A percentile compares a stretch with the other conserved stretches of the same genome.
Conservation (phyloP, 768 basidiomycete genomes). For the Podaxis sp. region DNA sequence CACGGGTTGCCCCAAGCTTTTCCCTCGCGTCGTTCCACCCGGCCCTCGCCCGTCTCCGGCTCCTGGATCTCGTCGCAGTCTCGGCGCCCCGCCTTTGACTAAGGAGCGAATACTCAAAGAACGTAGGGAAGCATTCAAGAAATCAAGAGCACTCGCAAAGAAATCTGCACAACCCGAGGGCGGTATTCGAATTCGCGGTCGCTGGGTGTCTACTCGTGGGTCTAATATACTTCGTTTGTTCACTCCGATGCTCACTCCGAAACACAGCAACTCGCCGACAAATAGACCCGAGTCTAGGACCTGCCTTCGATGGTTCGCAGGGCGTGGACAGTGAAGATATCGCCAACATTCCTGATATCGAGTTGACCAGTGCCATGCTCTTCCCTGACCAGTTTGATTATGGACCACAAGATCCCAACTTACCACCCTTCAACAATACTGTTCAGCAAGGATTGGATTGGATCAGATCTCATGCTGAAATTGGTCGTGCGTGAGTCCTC, state of each 20-base stretch:
- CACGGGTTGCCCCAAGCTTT: slow-evolving; percentile 50
- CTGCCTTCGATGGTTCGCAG: slow-evolving; percentile 56
- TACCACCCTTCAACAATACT: slow-evolving; percentile 48
- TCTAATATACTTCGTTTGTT: not conserved
- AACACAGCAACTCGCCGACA: slow-evolving; percentile 44
- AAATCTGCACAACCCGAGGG: slow-evolving; percentile 21
- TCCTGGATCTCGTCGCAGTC: slow-evolving; percentile 32
- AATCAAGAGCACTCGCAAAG: slow-evolving; percentile 20
- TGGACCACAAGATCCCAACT: slow-evolving; percentile 40
- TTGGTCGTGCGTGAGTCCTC: slow-evolving; percentile 36
- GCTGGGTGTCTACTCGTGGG: slow-evolving; percentile 54
- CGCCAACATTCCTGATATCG: slow-evolving; percentile 48
- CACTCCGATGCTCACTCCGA: slow-evolving; percentile 7
- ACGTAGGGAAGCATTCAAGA: slow-evolving; percentile 44
- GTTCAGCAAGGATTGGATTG: slow-evolving; percentile 48
- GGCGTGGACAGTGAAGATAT: slow-evolving; percentile 70
- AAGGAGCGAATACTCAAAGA: slow-evolving; percentile 42
- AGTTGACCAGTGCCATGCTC: slow-evolving; percentile 55
- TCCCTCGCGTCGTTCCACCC: slow-evolving; percentile 32
- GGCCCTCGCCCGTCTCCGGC: slow-evolving; percentile 38
- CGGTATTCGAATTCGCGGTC: slow-evolving; percentile 51
- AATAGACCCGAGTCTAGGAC: slow-evolving; percentile 35
- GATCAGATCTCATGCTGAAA: slow-evolving; percentile 47
- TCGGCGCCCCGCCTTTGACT: slow-evolving; percentile 35
- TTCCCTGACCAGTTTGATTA: slow-evolving; percentile 69